Base-by-base conservation (phyloP, 352 stramenopile genomes). In the Pythium rishiriense region DNA sequence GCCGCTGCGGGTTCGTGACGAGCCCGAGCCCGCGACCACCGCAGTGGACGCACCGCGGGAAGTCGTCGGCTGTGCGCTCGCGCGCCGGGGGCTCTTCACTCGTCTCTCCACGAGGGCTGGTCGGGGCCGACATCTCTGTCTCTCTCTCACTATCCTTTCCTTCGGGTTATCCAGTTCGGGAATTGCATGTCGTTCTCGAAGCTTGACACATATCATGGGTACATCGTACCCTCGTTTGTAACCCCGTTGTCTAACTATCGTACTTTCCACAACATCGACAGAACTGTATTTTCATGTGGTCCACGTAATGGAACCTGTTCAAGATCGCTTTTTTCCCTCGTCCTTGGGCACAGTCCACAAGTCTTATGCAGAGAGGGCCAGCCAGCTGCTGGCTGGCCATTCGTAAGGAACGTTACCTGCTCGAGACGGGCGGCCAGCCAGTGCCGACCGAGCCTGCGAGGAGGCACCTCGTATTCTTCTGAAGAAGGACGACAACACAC, bases 21-120 rank as follows among this genome's bases (percentile, higher is more conserved):
- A 95, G 71, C 1, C 78, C 87, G 19, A 91, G 58, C 12, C 83
- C 87, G 58, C 75, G 86, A 43, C 83, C 87, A 22, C 80, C 83
- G 62, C 87, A 95, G 63, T 87, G 66, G 7, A 74, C 66, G 69
- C 86, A 94, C 58, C 76, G 76, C 22, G 81, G 77, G 61, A 85
- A 71, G n/a, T 84, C 73, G 26, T 64, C 29, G 12, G 46, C 55
- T 6, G 47, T 24, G 66, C 54, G 45, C 24, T 28, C 29, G 14
- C 3, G 19, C 33, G 49, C 61, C 39, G 47, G 21, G 37, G 12
- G 11, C 29, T 61, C 50, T 19, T 28, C 57, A 17, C 10, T 43
- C 17, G 28, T 9, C 9, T 68, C 58, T 31, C 37, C 60, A 29
- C 66, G 66, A 31, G 66, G 66, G 59, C 58, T 68, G 41, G 45